Conservation (phyloP, 2,329 filamentous ascomycete genomes). For the Lecanicillium sp. region DNA sequence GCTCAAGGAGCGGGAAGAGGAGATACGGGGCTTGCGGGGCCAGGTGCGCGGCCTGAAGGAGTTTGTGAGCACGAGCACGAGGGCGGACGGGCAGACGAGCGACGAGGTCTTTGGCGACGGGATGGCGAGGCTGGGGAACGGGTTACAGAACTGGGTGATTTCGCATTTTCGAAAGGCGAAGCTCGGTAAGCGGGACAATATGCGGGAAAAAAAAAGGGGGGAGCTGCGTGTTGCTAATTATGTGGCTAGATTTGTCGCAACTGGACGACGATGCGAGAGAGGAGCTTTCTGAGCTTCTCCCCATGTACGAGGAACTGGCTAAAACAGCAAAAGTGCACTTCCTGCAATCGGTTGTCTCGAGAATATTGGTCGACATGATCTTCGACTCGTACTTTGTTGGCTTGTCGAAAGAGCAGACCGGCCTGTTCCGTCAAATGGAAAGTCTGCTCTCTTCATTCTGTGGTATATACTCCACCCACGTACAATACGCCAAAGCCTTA, state of each 20-base stretch:
- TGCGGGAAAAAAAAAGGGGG: not conserved
- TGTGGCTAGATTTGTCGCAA: conserved; percentile 36
- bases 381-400: conserved; percentile 61
- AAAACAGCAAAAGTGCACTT: conserved; percentile 53
- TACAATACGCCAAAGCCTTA: conserved; percentile 20
- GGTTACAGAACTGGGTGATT: conserved; percentile 69
- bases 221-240: conserved; percentile 8
- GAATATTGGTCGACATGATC: conserved; percentile 53
- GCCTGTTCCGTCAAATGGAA: conserved; percentile 45
- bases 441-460: conserved; percentile 35
- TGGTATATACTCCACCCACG: conserved; percentile 27
- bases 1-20: conserved; percentile 46
- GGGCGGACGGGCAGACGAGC: conserved; percentile 54
- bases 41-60: conserved; percentile 65
- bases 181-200: conserved; percentile 35
- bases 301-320: conserved; percentile 51
- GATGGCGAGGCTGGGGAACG: conserved; percentile 57
- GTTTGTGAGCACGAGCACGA: conserved; percentile 62
- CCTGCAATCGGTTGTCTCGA: conserved; percentile 56
- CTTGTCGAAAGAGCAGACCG: conserved; percentile 47
- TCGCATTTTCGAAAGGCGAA: conserved; percentile 60
- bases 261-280: conserved; percentile 35
- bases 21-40: conserved; percentile 46
- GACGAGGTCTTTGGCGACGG: conserved; percentile 62
- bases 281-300: conserved; percentile 44